Percentiles rank a stretch among this genome's conserved stretches.
Evolutionary conservation across 495 filamentous ascomycete genomes (phyloP).

Genomic region (Usnea hakonensis): DNA sequence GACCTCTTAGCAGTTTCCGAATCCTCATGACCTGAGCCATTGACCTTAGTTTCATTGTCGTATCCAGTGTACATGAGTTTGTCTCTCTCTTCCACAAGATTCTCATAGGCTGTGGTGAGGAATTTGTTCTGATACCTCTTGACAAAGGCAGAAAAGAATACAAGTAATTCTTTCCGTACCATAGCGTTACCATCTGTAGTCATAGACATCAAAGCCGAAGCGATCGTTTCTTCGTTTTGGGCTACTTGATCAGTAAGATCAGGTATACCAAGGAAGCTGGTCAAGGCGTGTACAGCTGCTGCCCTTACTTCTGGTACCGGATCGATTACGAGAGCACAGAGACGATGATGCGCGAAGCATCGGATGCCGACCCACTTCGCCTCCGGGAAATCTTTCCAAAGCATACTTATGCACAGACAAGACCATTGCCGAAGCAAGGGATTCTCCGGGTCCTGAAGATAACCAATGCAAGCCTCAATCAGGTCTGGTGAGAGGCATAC

Average conservation of each 20-base stretch:
- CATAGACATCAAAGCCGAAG: slow-evolving; percentile 77
- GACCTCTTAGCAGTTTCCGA: slow-evolving; percentile 25
- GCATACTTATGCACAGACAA: slow-evolving; percentile 88
- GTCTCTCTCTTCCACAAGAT: slow-evolving; percentile 76
- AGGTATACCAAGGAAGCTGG: slow-evolving; percentile 85
- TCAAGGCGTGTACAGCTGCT: slow-evolving; percentile 86
- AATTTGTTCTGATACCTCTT: slow-evolving; percentile 89
- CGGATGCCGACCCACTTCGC: slow-evolving; percentile 92
- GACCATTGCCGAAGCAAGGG: slow-evolving; percentile 91
- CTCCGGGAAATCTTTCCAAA: slow-evolving; percentile 85
- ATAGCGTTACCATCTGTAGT: slow-evolving; percentile 84
- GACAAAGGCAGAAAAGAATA: slow-evolving; percentile 90
- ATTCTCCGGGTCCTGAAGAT: slow-evolving; percentile 78
- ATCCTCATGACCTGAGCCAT: slow-evolving; percentile 16
- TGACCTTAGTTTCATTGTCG: slow-evolving; percentile 30
- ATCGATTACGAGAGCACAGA: slow-evolving; percentile 77
- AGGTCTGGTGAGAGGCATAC: slow-evolving; percentile 76
- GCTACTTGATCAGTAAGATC: slow-evolving; percentile 88
- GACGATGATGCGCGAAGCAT: slow-evolving; percentile 65
- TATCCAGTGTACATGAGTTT: slow-evolving; percentile 44
- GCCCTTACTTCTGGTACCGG: slow-evolving; percentile 90
- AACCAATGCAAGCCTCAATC: slow-evolving; percentile 72
- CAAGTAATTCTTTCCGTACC: slow-evolving; percentile 83
- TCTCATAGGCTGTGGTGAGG: slow-evolving; percentile 83
- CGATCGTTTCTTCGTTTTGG: slow-evolving; percentile 79